Evolutionary conservation across 2,329 filamentous ascomycete species (phyloP).

Genomic region (Colletotrichum euphorbiae): DNA sequence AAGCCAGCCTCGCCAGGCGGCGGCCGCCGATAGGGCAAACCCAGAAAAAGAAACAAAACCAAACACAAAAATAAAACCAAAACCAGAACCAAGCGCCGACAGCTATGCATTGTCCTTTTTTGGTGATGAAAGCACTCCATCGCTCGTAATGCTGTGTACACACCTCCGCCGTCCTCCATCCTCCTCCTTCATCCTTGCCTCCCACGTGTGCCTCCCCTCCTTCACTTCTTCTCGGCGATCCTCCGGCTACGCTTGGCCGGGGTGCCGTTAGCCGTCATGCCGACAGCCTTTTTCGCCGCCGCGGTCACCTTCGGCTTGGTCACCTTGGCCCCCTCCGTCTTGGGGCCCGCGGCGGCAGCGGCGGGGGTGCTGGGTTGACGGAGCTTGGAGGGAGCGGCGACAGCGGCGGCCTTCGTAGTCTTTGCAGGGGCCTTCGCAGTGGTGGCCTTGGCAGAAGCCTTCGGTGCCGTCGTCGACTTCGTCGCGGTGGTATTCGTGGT

Average conservation of each 20-base stretch:
- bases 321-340: conserved; percentile 49
- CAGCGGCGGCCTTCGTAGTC: not conserved
- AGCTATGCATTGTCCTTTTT: conserved; percentile 16
- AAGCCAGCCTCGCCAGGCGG: not conserved
- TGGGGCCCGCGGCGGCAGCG: conserved; percentile 31
- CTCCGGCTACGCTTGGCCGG: conserved; percentile 29
- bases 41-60: not conserved
- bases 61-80: not conserved
- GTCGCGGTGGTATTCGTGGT: not conserved
- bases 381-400: conserved; percentile 16
- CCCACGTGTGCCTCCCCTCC: not conserved
- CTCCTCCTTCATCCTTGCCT: not conserved
- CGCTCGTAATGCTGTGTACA: conserved; percentile 6
- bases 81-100: not conserved
- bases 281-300: conserved; percentile 33
- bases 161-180: not conserved
- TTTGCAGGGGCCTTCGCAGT: not conserved
- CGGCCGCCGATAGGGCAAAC: not conserved
- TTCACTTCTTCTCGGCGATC: conserved; percentile 20
- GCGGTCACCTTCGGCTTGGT: conserved; percentile 40
- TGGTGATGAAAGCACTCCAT: not conserved
- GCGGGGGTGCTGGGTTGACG: conserved; percentile 9
- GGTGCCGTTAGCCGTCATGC: conserved; percentile 30
- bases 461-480: not conserved
- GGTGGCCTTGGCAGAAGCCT: conserved; percentile 3